Percentiles rank a stretch among this genome's conserved stretches.
phyloP scores from a whole-genome alignment of 257 asterid species.

The Salvia splendens region DNA sequence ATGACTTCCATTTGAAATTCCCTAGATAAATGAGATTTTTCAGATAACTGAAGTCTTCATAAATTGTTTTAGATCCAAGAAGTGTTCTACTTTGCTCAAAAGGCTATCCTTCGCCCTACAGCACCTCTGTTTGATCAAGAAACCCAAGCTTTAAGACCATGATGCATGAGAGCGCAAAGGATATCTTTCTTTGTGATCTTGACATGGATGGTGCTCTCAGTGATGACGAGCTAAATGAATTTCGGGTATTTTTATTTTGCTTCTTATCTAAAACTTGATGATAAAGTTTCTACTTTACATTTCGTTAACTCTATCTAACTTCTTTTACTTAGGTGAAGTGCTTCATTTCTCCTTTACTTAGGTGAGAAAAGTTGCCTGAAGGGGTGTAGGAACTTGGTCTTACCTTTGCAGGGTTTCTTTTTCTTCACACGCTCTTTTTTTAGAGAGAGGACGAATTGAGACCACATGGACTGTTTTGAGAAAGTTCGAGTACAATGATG shows the following conservation, averaged over 20 bases:
- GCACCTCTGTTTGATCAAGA: constrained; percentile 95
- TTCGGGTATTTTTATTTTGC: constrained; percentile 59
- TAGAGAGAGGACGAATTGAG: constrained; percentile 89
- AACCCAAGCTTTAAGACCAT: constrained; percentile 78
- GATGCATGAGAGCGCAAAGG: constrained; percentile 82
- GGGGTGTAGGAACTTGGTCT: constrained; percentile 88
- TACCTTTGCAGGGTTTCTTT: constrained; percentile 78
- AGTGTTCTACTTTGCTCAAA: constrained; percentile 89
- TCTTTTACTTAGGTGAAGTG: constrained; percentile 67
- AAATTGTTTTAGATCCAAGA: constrained; percentile 67
- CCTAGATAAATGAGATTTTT: constrained; percentile 4
- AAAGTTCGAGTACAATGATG: constrained; percentile 85
- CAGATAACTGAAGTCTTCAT: constrained; percentile 29
- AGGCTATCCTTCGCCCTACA: constrained; percentile 97
- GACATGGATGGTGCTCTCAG: constrained; percentile 91
- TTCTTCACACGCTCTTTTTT: constrained; percentile 89
- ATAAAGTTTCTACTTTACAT: background rate
- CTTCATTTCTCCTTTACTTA: constrained; percentile 87
- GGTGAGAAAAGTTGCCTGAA: too few species aligned
- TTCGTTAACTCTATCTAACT: constrained; percentile 23
- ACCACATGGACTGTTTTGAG: constrained; percentile 90
- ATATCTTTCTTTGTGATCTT: constrained; percentile 84
- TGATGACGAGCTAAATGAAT: constrained; percentile 88
- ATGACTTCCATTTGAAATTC: constrained; percentile 8
- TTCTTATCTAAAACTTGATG: background rate